phyloP scores from a whole-genome alignment of 768 basidiomycete genomes.

The Rhizopogon roseolus region DNA sequence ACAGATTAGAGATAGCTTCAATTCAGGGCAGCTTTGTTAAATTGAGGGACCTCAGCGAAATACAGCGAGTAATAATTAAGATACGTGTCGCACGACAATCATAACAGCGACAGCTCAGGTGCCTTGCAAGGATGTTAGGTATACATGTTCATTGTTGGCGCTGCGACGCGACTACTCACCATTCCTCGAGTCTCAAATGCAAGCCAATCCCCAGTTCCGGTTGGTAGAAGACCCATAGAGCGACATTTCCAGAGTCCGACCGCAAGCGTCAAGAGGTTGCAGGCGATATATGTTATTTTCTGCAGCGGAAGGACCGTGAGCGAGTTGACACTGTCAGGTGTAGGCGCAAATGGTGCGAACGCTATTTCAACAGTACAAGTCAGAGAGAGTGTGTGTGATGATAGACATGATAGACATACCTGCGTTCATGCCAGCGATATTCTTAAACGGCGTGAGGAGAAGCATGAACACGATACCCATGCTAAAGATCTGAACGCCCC shows the following conservation, averaged over 20 bases:
- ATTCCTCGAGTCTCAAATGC: slow-evolving; percentile 81
- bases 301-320: slow-evolving; percentile 58
- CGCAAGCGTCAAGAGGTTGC: slow-evolving; percentile 72
- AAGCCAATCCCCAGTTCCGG: slow-evolving; percentile 91
- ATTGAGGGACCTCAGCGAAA: background rate
- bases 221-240: slow-evolving; percentile 87
- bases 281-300: slow-evolving; percentile 65
- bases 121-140: slow-evolving; percentile 23
- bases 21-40: background rate
- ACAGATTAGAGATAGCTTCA: background rate
- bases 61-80: background rate
- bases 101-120: slow-evolving; percentile 40
- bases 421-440: slow-evolving; percentile 70
- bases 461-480: slow-evolving; percentile 97
- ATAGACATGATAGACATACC: slow-evolving; percentile 41
- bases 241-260: slow-evolving; percentile 93
- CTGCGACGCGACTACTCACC: slow-evolving; percentile 32
- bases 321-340: slow-evolving; percentile 37
- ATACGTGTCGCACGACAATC: background rate
- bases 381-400: background rate
- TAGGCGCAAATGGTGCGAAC: slow-evolving; percentile 64
- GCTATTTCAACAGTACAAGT: slow-evolving; percentile 32
- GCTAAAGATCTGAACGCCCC: slow-evolving; percentile 94
- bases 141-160: background rate
- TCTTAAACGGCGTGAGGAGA: slow-evolving; percentile 81